These are phyloP conservation scores for Rhododendron ovatum DNA, from an alignment of 148 eudicot species.

Conservation along the genomic window DNA sequence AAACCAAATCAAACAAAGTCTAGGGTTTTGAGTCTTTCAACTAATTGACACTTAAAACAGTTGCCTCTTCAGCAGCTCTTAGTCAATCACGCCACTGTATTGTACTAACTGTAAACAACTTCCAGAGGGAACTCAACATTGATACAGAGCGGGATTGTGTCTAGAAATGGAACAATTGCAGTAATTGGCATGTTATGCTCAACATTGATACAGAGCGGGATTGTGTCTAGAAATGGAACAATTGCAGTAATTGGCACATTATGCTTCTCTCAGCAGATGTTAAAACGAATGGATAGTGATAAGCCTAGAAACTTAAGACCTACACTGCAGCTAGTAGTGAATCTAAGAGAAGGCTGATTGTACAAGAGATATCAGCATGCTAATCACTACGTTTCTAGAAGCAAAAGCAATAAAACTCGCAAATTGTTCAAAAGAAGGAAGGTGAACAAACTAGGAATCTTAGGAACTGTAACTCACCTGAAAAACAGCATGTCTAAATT, in stretches of 20 bases:
- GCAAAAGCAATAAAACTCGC: not conserved
- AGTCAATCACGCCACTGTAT: not conserved
- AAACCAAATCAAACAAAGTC: too few species aligned
- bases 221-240: not conserved
- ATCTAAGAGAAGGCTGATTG: not conserved
- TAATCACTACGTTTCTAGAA: not conserved
- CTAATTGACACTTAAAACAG: not conserved
- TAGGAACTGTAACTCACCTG: slow-evolving; percentile 42
- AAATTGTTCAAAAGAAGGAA: not conserved
- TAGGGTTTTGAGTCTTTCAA: too few species aligned
- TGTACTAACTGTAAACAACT: not conserved
- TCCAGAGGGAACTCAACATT: not conserved
- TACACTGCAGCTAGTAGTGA: not conserved
- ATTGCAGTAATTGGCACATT: not conserved
- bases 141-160: not conserved
- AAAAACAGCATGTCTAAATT: slow-evolving; percentile 70
- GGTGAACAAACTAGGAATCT: not conserved
- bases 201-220: not conserved
- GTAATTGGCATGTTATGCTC: not conserved
- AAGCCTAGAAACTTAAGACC: not conserved
- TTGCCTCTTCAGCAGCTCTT: not conserved
- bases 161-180: not conserved
- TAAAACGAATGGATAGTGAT: not conserved
- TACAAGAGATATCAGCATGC: not conserved
- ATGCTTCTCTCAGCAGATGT: not conserved